Base-by-base conservation (phyloP, 495 filamentous ascomycete genomes). In the Aspergillus bridgeri region DNA sequence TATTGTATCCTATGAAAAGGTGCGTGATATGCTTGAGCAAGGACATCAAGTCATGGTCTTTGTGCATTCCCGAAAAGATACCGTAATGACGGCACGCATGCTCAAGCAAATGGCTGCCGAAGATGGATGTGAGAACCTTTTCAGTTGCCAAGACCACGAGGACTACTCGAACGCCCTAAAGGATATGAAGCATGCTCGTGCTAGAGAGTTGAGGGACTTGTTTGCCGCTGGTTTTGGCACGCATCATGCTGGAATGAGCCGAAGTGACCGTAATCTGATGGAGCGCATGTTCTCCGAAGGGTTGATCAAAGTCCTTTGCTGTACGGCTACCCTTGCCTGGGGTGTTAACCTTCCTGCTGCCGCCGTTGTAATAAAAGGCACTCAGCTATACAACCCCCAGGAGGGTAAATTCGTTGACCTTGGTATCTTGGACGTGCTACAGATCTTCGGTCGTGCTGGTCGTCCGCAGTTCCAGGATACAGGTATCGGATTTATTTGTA, bases 41-140 rank as follows among this genome's bases (percentile, higher is more conserved):
- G 91, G 88, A 9, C 92, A 99, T 61, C 94, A 99, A 65, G 83
- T 98, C 51, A 99, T 99, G 94, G 92, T 99, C 0, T 98, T 99
- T 72, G 94, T 99, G 3, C 94, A 99, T 68, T 96, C 92, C 3
- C 83, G 94, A 21, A 94, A 95, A 69, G 95, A 99, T 65, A 99
- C 94, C 1, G 81, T 96, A 43, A 81, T 85, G 51, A 96, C 93
- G 0, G 92, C 94, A 21, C 89, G 88, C 57, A 89, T 84, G 73
- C 81, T 99, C 24, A 84, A 87, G 56, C 86, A 96, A 63, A 89
- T 93, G 80, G 95, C 94, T 3, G 75, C 84, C 15, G 92, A 98
- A 44, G 76, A 96, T 42, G 79, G 79, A 17, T 89, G 86, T 58
- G 74, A 84, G 8, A 86, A 92, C 60, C 79, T 99, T 0, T 91